Base-by-base conservation (phyloP, 169 alveolate genomes). In the Plasmodium coatneyi region DNA sequence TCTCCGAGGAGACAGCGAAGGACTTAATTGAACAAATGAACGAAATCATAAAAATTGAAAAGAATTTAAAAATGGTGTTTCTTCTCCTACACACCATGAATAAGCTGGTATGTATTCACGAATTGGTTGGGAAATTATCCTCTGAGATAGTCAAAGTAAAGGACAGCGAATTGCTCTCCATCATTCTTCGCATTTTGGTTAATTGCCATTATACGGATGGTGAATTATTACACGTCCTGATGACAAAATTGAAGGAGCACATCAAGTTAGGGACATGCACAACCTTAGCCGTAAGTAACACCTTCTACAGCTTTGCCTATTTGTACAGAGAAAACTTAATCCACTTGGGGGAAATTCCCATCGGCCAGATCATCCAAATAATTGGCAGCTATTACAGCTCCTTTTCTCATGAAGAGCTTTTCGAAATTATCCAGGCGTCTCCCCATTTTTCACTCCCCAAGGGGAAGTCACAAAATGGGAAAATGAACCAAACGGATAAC, bases 81-180 rank as follows among this genome's bases (percentile, higher is more conserved):
- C 54, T 89, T 28, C 52, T 89, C 32, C 71, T 89, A 34, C 83
- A 89, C 83, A 89, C 94, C 1, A 10, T 66, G 72, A 89, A 43
- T 52, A 89, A 72, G 25, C 25, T 89, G 46, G 39, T 89, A 1
- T 80, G 94, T 30, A 89, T 80, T 28, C 71, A 89, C 82, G 71
- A 89, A 36, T 89, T 43, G 5, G 52, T 89, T 4, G 22, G 34
- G 52, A 19, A 36, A n/a, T 41, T 89, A 41, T 34, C 81, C 82
- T 56, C 70, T 1, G 16, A 80, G 14, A 89, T 89, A 60, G 70
- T 41, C 22, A 79, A 79, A 80, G 34, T 89, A 36, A 22, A 79
- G 49, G 94, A 89, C 34, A 28, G 82, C 5, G 94, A 89, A 80
- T 41, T 70, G 49, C 74, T 89, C 49, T 89, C 94, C 5, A 89